Conservation (phyloP, 768 basidiomycete species). For the Chalciporus piperatus region DNA sequence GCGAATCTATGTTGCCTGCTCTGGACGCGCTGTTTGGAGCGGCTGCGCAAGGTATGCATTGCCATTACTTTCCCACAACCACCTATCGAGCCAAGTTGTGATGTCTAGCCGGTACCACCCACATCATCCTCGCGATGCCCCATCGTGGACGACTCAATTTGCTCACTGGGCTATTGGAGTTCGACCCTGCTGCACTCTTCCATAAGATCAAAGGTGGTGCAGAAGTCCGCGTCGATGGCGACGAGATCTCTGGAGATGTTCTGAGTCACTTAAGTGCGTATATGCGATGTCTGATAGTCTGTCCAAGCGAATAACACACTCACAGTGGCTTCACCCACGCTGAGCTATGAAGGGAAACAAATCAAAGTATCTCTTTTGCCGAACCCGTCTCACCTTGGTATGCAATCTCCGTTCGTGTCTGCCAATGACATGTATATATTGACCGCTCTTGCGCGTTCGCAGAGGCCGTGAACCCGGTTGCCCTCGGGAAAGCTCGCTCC, state of each 20-base stretch:
- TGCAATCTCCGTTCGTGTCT: constrained; percentile 4
- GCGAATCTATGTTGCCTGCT: constrained; percentile 91
- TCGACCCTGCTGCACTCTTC: constrained; percentile 67
- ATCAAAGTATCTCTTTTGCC: constrained; percentile 78
- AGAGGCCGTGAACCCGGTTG: constrained; percentile 90
- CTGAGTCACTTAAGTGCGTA: constrained; percentile 74
- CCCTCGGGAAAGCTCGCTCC: constrained; percentile 84
- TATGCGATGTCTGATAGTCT: constrained; percentile 3
- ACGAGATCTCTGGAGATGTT: constrained; percentile 78
- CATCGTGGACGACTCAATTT: constrained; percentile 87
- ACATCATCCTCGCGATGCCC: constrained; percentile 81
- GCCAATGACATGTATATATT: not conserved
- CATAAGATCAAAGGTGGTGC: constrained; percentile 83
- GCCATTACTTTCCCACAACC: no score
- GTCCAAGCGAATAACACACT: not conserved
- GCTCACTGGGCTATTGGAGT: constrained; percentile 72
- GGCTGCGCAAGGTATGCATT: constrained; percentile 52
- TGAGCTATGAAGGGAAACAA: constrained; percentile 47
- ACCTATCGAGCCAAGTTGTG: not conserved
- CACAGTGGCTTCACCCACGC: constrained; percentile 60
- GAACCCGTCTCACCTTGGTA: constrained; percentile 76
- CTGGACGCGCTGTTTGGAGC: constrained; percentile 71
- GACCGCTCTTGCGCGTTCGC: not conserved
- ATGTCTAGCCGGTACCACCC: constrained; percentile 55
- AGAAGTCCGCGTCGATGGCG: constrained; percentile 58